Evolutionary conservation across 83 land plant genomes (phyloP).

Genomic region (Thuja plicata): DNA sequence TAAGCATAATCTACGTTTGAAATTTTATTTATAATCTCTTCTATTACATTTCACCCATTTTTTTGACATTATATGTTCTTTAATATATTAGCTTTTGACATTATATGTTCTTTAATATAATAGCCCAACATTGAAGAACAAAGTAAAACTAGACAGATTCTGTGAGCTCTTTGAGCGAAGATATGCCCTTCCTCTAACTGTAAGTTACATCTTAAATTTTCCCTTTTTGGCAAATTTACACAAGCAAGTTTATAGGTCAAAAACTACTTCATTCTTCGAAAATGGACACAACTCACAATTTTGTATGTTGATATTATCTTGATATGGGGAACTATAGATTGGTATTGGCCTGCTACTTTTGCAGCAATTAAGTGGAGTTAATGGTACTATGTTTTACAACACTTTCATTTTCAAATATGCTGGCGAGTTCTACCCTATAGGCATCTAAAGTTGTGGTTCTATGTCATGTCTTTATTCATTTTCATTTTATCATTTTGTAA

Average conservation of each 20-base stretch:
- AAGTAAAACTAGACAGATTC: not conserved
- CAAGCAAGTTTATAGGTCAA: not conserved
- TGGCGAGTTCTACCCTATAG: constrained; percentile 28
- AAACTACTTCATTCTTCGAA: not conserved
- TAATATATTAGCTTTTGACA: not conserved
- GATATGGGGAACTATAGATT: constrained; percentile 33
- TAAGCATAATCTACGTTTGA: not conserved
- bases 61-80: not conserved
- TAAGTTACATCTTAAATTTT: not conserved
- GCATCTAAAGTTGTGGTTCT: not conserved
- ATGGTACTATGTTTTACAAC: constrained; percentile 66
- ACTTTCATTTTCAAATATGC: constrained; percentile 55
- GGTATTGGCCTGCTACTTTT: constrained; percentile 60
- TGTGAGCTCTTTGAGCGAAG: constrained; percentile 6
- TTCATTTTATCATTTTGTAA: not conserved
- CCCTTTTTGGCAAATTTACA: not conserved
- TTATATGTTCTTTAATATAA: not conserved
- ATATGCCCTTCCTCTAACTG: constrained; percentile 15
- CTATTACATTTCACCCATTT: not conserved
- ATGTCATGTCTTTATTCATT: not conserved
- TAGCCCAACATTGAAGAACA: not conserved
- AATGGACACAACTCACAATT: not conserved
- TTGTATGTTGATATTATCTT: not conserved
- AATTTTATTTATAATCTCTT: not conserved
- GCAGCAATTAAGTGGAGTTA: constrained; percentile 67